Conservation (phyloP, 805 yeast species). For the Barnettozyma vustinii region DNA sequence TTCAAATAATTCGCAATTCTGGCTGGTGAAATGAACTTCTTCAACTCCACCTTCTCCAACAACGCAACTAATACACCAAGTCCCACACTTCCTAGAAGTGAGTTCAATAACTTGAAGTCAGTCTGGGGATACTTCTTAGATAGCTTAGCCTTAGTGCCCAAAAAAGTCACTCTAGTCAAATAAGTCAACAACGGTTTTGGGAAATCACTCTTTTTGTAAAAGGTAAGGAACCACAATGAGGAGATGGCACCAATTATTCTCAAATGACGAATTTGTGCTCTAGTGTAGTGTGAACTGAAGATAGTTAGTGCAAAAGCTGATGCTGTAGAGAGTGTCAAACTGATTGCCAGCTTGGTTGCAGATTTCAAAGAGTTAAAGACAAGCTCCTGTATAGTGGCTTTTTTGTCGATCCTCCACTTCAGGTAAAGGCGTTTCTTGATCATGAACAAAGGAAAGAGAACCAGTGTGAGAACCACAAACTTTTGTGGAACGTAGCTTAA, state of each 20-base stretch:
- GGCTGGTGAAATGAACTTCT: conserved; percentile 1
- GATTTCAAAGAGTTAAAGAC: neutral
- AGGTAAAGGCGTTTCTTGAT: neutral
- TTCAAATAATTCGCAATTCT: conserved; percentile 1
- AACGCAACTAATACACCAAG: conserved; percentile 1
- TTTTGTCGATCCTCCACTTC: neutral
- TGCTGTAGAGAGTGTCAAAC: neutral
- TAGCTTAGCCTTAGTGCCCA: conserved; percentile 4
- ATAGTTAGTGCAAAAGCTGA: conserved; percentile 5
- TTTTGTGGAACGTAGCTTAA: conserved; percentile 11
- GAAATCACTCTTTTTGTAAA: neutral
- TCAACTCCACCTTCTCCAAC: neutral
- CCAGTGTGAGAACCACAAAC: conserved; percentile 1
- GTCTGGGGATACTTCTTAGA: neutral
- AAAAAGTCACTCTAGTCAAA: conserved; percentile 4
- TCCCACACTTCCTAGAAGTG: conserved; percentile 5
- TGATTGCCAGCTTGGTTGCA: conserved; percentile 3
- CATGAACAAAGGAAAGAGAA: conserved; percentile 10
- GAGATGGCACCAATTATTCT: conserved; percentile 10
- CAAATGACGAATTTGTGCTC: conserved; percentile 1
- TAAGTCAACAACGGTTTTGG: conserved; percentile 4
- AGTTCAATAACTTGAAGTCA: neutral
- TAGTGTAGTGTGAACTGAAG: neutral
- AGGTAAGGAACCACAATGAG: conserved; percentile 11
- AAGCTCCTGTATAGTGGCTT: neutral